Evolutionary conservation across 1,284 basidiomycete genomes (phyloP).

Genomic region (Marasmius sp.): DNA sequence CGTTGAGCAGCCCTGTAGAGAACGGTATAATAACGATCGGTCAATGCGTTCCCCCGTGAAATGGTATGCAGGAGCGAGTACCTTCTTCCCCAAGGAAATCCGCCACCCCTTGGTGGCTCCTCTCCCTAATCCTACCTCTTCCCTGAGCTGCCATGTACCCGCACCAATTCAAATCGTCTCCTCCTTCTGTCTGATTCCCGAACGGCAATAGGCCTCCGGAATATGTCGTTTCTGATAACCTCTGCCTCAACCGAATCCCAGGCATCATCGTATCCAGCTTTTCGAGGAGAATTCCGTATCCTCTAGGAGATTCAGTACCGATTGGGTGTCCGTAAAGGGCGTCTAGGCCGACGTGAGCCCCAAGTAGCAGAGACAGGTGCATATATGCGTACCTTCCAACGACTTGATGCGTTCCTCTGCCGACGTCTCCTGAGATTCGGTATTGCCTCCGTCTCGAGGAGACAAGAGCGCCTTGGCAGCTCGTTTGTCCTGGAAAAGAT

Average conservation of each 20-base stretch:
- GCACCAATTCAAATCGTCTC: not conserved
- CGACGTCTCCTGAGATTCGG: not conserved
- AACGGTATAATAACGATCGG: not conserved
- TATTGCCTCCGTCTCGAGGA: not conserved
- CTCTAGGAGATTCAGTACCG: conserved; percentile 42
- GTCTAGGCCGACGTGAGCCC: conserved; percentile 31
- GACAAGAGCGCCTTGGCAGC: not conserved
- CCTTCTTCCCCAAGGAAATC: conserved; percentile 44
- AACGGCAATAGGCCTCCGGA: not conserved
- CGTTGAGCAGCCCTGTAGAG: conserved; percentile 39
- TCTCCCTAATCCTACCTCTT: conserved; percentile 5
- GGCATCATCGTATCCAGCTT: conserved; percentile 41
- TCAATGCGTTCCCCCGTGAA: not conserved
- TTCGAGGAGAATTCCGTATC: conserved; percentile 33
- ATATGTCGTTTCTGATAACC: conserved; percentile 28
- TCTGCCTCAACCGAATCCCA: conserved; percentile 45
- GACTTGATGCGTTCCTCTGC: conserved; percentile 1
- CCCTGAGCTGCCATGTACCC: not conserved
- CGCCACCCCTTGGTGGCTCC: conserved; percentile 43
- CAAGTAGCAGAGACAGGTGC: conserved; percentile 23
- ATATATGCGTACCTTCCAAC: conserved; percentile 8
- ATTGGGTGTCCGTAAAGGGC: conserved; percentile 40
- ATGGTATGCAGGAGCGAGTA: conserved; percentile 15
- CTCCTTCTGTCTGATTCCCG: not conserved
- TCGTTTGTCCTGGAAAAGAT: too few relatives aligned